Conservation (phyloP, 306 rosid genomes). For the Trifolium repens region DNA sequence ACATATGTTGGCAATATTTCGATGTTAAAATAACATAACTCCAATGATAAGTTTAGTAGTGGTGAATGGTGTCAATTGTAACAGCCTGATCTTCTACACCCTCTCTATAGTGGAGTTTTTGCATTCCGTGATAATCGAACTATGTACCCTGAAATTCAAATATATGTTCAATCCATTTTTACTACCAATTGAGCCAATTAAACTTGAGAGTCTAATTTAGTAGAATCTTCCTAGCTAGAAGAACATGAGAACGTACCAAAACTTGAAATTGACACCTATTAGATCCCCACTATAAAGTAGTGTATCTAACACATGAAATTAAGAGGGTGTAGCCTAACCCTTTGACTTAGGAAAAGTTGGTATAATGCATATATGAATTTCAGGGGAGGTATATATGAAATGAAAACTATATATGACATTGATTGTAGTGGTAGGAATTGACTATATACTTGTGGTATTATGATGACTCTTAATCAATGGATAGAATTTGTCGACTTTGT, state of each 20-base stretch:
- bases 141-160: too few relatives aligned
- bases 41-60: slow-evolving; percentile 48
- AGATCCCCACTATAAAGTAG: slow-evolving; percentile 40
- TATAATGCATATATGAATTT: slow-evolving; percentile 30
- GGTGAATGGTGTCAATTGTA: slow-evolving; percentile 44
- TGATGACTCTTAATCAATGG: slow-evolving; percentile 44
- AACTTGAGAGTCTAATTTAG: slow-evolving; percentile 44
- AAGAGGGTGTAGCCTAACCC: slow-evolving; percentile 20
- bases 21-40: too few relatives aligned
- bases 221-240: slow-evolving; percentile 46
- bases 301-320: slow-evolving; percentile 25
- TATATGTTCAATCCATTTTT: too few relatives aligned
- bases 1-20: too few relatives aligned
- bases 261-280: slow-evolving; percentile 42
- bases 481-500: slow-evolving; percentile 47
- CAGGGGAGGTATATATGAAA: slow-evolving; percentile 10
- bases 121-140: too few relatives aligned
- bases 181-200: slow-evolving; percentile 26
- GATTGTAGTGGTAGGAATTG: slow-evolving; percentile 35
- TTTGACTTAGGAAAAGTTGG: slow-evolving; percentile 25
- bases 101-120: too few relatives aligned
- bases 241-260: slow-evolving; percentile 34
- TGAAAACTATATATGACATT: slow-evolving; percentile 11
- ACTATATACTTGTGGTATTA: slow-evolving; percentile 24
- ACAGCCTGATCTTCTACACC: too few relatives aligned